phyloP scores from a whole-genome alignment of 2,329 filamentous ascomycete genomes.

The Xylaria hypoxylon region DNA sequence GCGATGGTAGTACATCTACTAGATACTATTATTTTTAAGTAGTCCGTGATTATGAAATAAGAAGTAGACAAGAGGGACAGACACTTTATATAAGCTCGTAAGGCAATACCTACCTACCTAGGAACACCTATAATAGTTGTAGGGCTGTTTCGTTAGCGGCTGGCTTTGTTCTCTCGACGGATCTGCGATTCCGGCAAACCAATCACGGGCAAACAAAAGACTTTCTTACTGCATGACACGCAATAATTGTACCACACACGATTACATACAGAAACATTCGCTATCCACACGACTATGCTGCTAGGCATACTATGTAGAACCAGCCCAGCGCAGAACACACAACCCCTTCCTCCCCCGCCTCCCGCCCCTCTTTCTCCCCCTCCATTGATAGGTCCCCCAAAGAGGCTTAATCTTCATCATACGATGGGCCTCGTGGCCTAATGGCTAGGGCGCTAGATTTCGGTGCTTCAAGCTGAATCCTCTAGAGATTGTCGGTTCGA shows the following conservation, averaged over 20 bases:
- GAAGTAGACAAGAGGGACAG: not conserved
- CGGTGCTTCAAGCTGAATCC: constrained; percentile 23
- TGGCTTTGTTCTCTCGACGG: not conserved
- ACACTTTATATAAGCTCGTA: not conserved
- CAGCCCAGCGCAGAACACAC: not conserved
- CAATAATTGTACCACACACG: not conserved
- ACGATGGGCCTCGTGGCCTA: constrained; percentile 40
- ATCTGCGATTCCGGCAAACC: not conserved
- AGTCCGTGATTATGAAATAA: not conserved
- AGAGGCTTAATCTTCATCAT: not conserved
- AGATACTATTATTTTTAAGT: not conserved
- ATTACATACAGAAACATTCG: not conserved
- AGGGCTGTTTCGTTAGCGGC: not conserved
- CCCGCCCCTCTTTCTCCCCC: not conserved
- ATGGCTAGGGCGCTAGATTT: constrained; percentile 41
- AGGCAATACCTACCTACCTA: too few species aligned
- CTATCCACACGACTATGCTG: not conserved
- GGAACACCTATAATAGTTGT: not conserved
- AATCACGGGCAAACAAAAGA: not conserved
- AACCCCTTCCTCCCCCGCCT: not conserved
- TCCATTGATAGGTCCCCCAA: not conserved
- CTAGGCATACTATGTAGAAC: too few species aligned
- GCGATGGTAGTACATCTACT: too few species aligned
- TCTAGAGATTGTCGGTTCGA: constrained; percentile 42
- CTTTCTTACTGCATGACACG: not conserved